Percentiles rank a stretch among this genome's conserved stretches.
These are phyloP conservation scores for Tricholoma sp. DNA, from an alignment of 768 basidiomycete genomes.

Conservation along the genomic window DNA sequence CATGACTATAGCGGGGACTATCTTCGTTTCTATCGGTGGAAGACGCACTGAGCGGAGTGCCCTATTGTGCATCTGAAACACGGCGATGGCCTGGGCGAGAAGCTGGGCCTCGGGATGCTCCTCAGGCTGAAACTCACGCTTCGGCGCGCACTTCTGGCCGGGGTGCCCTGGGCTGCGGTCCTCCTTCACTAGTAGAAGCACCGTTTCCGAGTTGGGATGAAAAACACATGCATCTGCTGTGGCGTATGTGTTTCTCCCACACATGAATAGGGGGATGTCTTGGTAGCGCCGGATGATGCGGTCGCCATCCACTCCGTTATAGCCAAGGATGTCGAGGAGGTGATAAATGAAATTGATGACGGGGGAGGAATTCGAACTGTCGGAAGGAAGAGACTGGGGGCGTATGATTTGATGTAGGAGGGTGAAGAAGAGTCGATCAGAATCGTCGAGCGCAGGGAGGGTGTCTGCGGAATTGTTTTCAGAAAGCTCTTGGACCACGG, in stretches of 20 bases:
- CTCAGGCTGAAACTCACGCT: not conserved
- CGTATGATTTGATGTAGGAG: constrained; percentile 11
- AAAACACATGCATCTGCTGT: constrained; percentile 14
- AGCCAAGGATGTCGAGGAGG: constrained; percentile 12
- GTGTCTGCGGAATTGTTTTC: constrained; percentile 1
- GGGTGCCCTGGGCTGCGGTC: not conserved
- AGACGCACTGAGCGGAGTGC: constrained; percentile 13
- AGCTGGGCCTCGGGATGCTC: constrained; percentile 11
- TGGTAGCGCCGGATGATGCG: constrained; percentile 11
- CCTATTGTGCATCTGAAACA: constrained; percentile 14
- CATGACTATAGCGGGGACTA: constrained; percentile 13
- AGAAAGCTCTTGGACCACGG: not conserved
- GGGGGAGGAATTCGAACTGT: constrained; percentile 1
- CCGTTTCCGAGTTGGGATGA: not conserved
- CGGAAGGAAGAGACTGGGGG: not conserved
- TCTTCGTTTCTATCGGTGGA: constrained; percentile 7
- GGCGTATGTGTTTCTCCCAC: constrained; percentile 13
- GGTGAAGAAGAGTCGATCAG: constrained; percentile 12
- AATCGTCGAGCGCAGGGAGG: constrained; percentile 7
- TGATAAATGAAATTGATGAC: constrained; percentile 10
- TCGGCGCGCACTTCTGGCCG: not conserved
- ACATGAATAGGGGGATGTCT: constrained; percentile 17
- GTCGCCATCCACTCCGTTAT: constrained; percentile 3
- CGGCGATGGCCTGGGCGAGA: constrained; percentile 15
- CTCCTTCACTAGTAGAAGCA: constrained; percentile 13